Conservation (phyloP, 202 grass and related monocot genomes). For the Elaeis oleifera region DNA sequence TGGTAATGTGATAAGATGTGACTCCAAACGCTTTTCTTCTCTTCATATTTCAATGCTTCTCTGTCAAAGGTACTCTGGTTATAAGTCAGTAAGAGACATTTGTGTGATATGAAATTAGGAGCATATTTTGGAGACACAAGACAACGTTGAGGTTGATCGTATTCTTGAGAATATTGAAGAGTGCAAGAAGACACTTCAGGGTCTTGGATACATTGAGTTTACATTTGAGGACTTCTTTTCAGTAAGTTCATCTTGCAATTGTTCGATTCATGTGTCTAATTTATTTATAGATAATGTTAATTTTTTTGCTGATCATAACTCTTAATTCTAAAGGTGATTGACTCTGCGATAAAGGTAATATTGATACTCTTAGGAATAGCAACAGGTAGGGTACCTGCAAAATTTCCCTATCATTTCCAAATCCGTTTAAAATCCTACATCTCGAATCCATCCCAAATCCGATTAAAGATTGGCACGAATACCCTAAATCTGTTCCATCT, state of each 20-base stretch:
- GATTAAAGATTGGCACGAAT: too few species aligned
- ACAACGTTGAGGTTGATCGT: constrained; percentile 75
- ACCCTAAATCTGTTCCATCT: too few species aligned
- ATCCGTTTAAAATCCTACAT: too few species aligned
- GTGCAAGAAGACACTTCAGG: constrained; percentile 52
- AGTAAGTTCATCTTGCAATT: constrained; percentile 38
- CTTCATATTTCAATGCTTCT: constrained; percentile 1
- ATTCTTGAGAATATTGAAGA: constrained; percentile 62
- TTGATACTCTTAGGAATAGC: too few species aligned
- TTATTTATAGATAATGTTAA: not conserved
- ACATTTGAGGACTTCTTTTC: constrained; percentile 96
- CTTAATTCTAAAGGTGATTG: too few species aligned
- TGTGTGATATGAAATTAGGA: constrained; percentile 43
- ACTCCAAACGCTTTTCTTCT: not conserved
- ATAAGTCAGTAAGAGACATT: constrained; percentile 7
- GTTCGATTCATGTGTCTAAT: constrained; percentile 1
- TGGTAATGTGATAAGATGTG: constrained; percentile 41
- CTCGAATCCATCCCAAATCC: too few species aligned
- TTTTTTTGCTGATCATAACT: too few species aligned
- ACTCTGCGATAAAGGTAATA: too few species aligned
- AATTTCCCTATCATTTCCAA: too few species aligned
- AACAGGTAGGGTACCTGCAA: too few species aligned
- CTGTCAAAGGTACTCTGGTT: not conserved
- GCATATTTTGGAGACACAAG: constrained; percentile 82
- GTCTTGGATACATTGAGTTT: constrained; percentile 87